Evolutionary conservation across 257 asterid species (phyloP).

Genomic region (Galeopsis tetrahit): DNA sequence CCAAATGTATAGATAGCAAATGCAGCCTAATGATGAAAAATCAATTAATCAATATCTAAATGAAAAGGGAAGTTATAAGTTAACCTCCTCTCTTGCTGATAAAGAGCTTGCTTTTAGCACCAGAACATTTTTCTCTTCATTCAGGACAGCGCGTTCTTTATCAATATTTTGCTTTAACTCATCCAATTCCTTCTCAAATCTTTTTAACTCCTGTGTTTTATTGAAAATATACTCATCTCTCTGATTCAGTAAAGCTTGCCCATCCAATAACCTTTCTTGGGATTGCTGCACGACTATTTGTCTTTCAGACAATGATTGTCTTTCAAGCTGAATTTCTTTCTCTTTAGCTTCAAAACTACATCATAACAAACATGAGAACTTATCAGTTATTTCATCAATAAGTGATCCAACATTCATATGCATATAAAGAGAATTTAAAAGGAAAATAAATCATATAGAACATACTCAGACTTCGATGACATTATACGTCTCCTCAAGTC

Average conservation of each 20-base stretch:
- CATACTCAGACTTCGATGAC: constrained; percentile 84
- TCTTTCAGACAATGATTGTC: constrained; percentile 73
- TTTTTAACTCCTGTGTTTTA: constrained; percentile 70
- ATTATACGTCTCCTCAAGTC: constrained; percentile 75
- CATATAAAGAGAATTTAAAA: constrained; percentile 13
- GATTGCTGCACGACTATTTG: constrained; percentile 75
- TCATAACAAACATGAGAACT: constrained; percentile 28
- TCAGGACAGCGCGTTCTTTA: constrained; percentile 53
- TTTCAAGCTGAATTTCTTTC: constrained; percentile 79
- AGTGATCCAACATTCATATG: constrained; percentile 9
- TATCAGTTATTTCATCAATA: constrained; percentile 6
- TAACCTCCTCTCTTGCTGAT: constrained; percentile 85
- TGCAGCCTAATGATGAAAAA: constrained; percentile 26
- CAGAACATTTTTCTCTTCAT: constrained; percentile 56
- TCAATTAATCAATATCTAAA: constrained; percentile 26
- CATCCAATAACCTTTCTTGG: constrained; percentile 78
- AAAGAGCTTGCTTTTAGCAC: constrained; percentile 63
- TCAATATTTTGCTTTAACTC: constrained; percentile 55
- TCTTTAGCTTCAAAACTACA: constrained; percentile 85
- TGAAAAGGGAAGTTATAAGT: constrained; percentile 22
- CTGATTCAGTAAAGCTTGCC: constrained; percentile 82
- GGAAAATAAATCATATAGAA: constrained; percentile 11
- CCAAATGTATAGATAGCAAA: neutral
- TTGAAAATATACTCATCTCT: constrained; percentile 75
- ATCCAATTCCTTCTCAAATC: constrained; percentile 67